Evolutionary conservation across 2,329 filamentous ascomycete genomes (phyloP).

Genomic region (Hypoxylon sp.): DNA sequence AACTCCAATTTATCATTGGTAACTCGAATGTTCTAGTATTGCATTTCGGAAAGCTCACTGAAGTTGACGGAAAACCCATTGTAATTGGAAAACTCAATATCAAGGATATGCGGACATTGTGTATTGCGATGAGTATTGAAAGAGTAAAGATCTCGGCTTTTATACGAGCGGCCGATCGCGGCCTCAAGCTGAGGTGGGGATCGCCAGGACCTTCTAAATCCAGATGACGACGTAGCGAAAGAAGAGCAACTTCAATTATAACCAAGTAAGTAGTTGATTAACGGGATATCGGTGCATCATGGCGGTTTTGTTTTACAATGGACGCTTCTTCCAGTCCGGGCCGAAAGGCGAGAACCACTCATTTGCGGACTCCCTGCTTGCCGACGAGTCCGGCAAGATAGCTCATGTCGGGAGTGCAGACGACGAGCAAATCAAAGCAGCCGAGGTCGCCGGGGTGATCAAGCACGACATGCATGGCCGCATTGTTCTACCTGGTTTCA

Average conservation of each 20-base stretch:
- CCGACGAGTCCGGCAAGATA: constrained; percentile 53
- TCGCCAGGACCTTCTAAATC: constrained; percentile 13
- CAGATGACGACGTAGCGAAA: constrained; percentile 1
- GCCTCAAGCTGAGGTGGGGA: constrained; percentile 25
- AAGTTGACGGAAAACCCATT: not conserved
- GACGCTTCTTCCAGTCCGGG: constrained; percentile 69
- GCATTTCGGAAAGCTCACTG: not conserved
- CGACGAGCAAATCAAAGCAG: constrained; percentile 50
- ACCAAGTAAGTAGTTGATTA: not conserved
- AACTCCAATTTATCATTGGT: not conserved
- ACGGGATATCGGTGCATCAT: constrained; percentile 48
- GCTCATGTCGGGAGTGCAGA: constrained; percentile 52
- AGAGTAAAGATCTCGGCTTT: constrained; percentile 12
- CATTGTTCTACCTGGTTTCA: constrained; percentile 65
- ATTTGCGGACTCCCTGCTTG: constrained; percentile 56
- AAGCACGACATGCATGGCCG: constrained; percentile 55
- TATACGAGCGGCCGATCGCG: constrained; percentile 26
- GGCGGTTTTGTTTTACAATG: constrained; percentile 67
- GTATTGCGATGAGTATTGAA: not conserved
- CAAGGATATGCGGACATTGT: not conserved
- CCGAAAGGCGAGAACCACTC: constrained; percentile 43
- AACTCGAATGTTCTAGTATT: not conserved
- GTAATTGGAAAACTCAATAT: not conserved
- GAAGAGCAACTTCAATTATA: not conserved
- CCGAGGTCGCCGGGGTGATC: constrained; percentile 44